Evolutionary conservation across 1,284 basidiomycete genomes (phyloP).

Genomic region (Apiotrichum brassicae): DNA sequence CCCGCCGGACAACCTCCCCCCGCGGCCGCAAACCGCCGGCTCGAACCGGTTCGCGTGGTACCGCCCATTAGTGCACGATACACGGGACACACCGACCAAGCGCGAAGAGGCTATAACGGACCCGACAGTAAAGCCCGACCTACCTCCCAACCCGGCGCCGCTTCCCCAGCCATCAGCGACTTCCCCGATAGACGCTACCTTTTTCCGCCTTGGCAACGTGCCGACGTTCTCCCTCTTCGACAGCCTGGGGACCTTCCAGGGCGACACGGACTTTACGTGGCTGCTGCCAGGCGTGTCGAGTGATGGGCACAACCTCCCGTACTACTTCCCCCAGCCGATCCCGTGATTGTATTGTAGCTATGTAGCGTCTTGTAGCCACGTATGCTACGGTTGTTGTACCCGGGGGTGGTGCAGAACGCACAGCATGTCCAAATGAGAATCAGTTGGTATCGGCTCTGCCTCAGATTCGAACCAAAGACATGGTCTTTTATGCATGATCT

Average conservation of each 20-base stretch:
- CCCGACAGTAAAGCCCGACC: not conserved
- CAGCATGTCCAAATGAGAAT: too few species aligned
- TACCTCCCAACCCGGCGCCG: not conserved
- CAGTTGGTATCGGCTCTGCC: too few species aligned
- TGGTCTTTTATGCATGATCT: too few species aligned
- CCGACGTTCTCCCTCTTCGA: not conserved
- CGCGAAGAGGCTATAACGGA: not conserved
- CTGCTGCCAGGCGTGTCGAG: slow-evolving; percentile 2
- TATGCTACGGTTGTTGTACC: too few species aligned
- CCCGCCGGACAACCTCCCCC: not conserved
- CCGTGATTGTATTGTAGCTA: too few species aligned
- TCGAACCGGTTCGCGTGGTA: slow-evolving; percentile 8
- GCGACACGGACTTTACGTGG: slow-evolving; percentile 3
- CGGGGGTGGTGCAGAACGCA: too few species aligned
- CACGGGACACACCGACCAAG: not conserved
- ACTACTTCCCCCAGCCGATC: slow-evolving; percentile 3
- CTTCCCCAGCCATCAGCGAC: not conserved
- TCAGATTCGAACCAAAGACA: too few species aligned
- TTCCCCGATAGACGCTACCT: not conserved
- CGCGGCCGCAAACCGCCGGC: not conserved
- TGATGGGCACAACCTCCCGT: not conserved
- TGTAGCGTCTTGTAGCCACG: too few species aligned
- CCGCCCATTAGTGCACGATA: slow-evolving; percentile 3
- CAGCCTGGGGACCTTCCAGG: not conserved
- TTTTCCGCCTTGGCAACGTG: not conserved